Evolutionary conservation across 805 yeast genomes (phyloP), one percentile per base, ranked within the genome.

Genomic region (Wickerhamiella kazuoi): DNA sequence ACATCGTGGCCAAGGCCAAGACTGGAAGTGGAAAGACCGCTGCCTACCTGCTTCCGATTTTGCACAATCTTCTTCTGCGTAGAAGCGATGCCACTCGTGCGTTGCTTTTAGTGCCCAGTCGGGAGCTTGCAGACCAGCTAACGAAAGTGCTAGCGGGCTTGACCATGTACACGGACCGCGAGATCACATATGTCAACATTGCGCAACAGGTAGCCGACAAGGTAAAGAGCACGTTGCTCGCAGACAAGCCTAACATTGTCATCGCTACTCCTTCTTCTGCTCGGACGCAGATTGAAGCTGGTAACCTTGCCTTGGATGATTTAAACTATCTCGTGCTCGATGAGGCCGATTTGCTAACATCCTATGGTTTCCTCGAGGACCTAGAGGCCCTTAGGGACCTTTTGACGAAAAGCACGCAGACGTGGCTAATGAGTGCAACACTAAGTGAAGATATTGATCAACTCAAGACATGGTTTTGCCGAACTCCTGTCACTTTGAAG

Each of bases 1-100:
- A 87, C 56, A 79, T 87, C 46, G 78, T 87, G 35, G 96, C 96
- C 30, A 76, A 80, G 54, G 95, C 97, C 5, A 74, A 82, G 20
- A 87, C 98, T 0, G 98, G 98, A 3, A 79, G 94, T 7, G 97
- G 97, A 47, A 87, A 87, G 59, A 87, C 97, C 0, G 80, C 82
- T 9, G 93, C 96, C 1, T 87, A 87, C 55, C 61, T 78, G 46
- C 69, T 87, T 36, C 98, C 98, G 5, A 76, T 90, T 15, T 57
- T 90, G 31, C 93, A 90, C 56, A 69, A 74, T 31, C 70, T 90
- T 31, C 62, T 87, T 43, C 61, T 64, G 61, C 34, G 61, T 49
- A 43, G 55, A 49, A 30, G 46, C 48, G 21, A 41, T 11, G 34
- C 53, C n/a, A 57, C 61, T 4, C 66, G 69, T 43, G 74, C 81